These are phyloP conservation scores for Selenicereus undatus DNA, from an alignment of 148 eudicot species.

Conservation along the genomic window DNA sequence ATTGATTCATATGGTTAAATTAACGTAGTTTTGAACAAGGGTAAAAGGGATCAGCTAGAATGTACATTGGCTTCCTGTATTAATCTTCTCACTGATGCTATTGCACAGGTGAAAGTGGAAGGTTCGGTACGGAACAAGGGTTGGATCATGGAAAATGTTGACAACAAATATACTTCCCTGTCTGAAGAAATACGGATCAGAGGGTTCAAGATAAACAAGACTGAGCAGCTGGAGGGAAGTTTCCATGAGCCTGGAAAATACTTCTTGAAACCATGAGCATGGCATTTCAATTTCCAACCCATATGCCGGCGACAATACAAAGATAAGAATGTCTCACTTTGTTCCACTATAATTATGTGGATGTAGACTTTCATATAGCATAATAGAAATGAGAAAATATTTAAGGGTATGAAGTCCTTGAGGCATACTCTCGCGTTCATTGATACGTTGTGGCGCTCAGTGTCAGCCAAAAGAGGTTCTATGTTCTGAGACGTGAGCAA, in stretches of 20 bases:
- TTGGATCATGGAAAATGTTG: slow-evolving; percentile 72
- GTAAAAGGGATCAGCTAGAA: no score
- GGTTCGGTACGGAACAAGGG: slow-evolving; percentile 74
- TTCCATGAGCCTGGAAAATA: slow-evolving; percentile 63
- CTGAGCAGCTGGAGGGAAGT: slow-evolving; percentile 74
- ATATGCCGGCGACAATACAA: background rate
- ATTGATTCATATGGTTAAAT: background rate
- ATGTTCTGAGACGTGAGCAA: no score
- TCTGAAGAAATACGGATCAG: slow-evolving; percentile 89
- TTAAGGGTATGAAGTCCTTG: background rate
- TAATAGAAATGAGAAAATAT: background rate
- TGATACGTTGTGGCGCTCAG: background rate
- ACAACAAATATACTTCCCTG: slow-evolving; percentile 50
- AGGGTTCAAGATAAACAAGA: slow-evolving; percentile 75
- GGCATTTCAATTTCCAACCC: background rate
- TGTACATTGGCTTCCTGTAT: background rate
- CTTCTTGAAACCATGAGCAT: slow-evolving; percentile 48
- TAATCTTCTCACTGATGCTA: background rate
- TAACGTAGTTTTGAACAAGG: background rate
- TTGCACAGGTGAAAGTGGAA: slow-evolving; percentile 71
- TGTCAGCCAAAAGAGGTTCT: background rate
- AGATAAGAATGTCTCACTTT: background rate
- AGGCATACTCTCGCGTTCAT: background rate
- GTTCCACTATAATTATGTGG: background rate
- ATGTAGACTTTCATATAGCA: background rate